Evolutionary conservation across 371 early-diverging fungal species (phyloP).

Genomic region (Mucor mucedo): DNA sequence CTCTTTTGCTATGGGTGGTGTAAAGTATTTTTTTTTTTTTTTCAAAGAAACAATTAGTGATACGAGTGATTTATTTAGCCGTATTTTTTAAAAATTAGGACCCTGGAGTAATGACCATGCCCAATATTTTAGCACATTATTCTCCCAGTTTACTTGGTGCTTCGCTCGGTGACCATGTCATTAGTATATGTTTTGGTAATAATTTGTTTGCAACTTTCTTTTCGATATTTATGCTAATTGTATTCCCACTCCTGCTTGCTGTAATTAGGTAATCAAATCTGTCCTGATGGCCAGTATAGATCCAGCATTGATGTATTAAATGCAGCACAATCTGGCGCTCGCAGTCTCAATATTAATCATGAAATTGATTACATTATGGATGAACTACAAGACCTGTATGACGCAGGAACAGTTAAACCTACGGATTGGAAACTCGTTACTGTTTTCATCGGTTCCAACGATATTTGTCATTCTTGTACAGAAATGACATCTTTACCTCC

Average conservation of each 20-base stretch:
- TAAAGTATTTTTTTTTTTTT: conserved; percentile 23
- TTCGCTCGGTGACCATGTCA: conserved; percentile 46
- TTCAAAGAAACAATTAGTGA: background rate
- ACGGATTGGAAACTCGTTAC: conserved; percentile 69
- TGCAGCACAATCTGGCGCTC: conserved; percentile 58
- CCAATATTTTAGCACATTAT: conserved; percentile 52
- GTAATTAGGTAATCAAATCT: conserved; percentile 33
- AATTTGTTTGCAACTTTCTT: too few species aligned
- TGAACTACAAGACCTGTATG: conserved; percentile 33
- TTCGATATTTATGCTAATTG: too few species aligned
- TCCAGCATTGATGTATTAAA: conserved; percentile 42
- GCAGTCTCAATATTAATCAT: conserved; percentile 45
- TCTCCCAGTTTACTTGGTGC: conserved; percentile 42
- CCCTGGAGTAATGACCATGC: conserved; percentile 39
- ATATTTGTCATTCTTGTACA: conserved; percentile 64
- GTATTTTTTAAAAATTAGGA: conserved; percentile 28
- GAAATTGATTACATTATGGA: conserved; percentile 48
- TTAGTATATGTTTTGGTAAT: conserved; percentile 53
- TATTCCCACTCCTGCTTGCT: too few species aligned
- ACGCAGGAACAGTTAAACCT: conserved; percentile 35
- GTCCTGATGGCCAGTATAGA: conserved; percentile 49
- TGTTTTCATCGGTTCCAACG: conserved; percentile 73
- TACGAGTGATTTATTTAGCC: background rate
- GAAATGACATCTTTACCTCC: conserved; percentile 34
- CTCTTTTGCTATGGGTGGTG: conserved; percentile 60